Base-by-base conservation (phyloP, 2,329 filamentous ascomycete species). In the Cryoendolithus antarcticus region DNA sequence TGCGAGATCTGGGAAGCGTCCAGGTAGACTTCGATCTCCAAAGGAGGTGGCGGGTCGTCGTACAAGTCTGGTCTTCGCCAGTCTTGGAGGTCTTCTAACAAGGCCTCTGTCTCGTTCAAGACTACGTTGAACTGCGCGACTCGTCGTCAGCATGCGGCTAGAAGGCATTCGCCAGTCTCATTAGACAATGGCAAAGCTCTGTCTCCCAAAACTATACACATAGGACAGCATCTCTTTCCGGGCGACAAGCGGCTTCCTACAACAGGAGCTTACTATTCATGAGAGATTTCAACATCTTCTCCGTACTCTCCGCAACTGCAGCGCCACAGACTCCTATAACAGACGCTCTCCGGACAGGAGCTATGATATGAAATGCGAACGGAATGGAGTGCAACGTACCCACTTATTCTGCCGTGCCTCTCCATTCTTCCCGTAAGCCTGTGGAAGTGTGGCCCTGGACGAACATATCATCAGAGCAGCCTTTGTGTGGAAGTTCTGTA, bases 21-120 rank as follows among this genome's bases (percentile, higher is more conserved):
- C 30, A 96, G 68, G 56, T 84, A 96, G 13, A 86, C 82, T 62
- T 98, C 91, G 55, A 98, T 85, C 48, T 93, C 75, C 57, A 98
- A 69, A 3, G 86, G 80, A 30, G 83, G 81, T 29, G 91, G 91
- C 43, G 74, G 77, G 52, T 82, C 80, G 37, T 84, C 77, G 46
- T 82, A 73, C 43, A 82, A 76, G 58, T 89, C 82, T 56, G 82
- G 83, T 34, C 69, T 74, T 61, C 80, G 89, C 88, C 88, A 98
- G 42, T 76, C 70, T 51, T 74, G 72, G 46, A 96, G 72, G 48
- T 91, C 82, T 48, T 93, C 81, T 53, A 74, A 71, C 55, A 94
- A 86, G 44, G 83, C 78, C 55, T 94, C 85, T 46, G 89, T 89
- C 52, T 98, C 91, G 52, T 93, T 83, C 33, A 94, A 80, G 49